Base-by-base conservation (phyloP, 495 filamentous ascomycete species). In the Aspergillus bridgeri region DNA sequence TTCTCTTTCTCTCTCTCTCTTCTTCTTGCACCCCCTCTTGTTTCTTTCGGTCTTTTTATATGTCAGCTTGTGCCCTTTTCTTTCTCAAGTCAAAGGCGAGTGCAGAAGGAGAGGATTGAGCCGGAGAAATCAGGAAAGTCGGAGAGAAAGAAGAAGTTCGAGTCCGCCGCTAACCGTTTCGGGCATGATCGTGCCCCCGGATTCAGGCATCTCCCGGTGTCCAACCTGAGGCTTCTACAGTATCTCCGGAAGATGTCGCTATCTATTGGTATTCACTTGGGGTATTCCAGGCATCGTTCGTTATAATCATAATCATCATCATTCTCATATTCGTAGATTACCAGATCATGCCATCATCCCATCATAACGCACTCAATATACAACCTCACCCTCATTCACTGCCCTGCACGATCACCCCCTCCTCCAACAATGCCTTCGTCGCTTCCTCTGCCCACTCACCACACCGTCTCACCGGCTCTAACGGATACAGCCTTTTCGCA, bases 381-480 rank as follows among this genome's bases (percentile, higher is more conserved):
- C n/a, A n/a, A n/a, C n/a, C n/a, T n/a, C n/a, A n/a, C n/a, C n/a
- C n/a, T n/a, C n/a, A n/a, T n/a, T n/a, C n/a, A n/a, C n/a, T n/a
- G n/a, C 51, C 58, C 52, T 29, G 20, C 57, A 20, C 24, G 25
- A 33, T 29, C 49, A 46, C 61, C 21, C 57, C 50, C 42, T 46
- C 57, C 24, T 55, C 45, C 24, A 29, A 8, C 55, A 67, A 52
- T 6, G 15, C 51, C n/a, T 42, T 23, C 19, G 57, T 53, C n/a
- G 60, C 63, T 33, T 65, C 65, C 0, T 11, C 22, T 13, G 62
- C 54, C 65, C 65, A 65, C 53, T 67, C 65, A 48, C 62, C 58
- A 51, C 62, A 67, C 43, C 65, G 45, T 53, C 65, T 49, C 29
- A 67, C 24, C 20, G 42, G 42, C 46, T 62, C 62, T 23, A 42